Evolutionary conservation across 1,139 yeast genomes (phyloP), one percentile per base, ranked within the genome.

Genomic region (Kurtzmaniella natalensis): DNA sequence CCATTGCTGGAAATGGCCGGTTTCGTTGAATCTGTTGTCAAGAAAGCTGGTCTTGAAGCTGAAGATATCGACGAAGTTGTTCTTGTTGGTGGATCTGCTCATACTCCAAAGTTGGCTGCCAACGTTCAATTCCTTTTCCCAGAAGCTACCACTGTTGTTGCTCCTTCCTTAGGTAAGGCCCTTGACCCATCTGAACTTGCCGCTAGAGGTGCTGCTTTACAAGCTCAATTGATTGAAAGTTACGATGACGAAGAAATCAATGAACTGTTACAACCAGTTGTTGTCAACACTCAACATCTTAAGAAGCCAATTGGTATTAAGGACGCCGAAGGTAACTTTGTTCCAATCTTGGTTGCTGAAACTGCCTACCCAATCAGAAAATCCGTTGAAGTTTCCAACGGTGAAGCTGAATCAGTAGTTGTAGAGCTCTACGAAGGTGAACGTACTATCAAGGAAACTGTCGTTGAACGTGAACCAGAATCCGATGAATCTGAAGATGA

Each of bases 121-220:
- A 81, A 84, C 59, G 64, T 94, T 45, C 73, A 78, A 42, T 70
- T 73, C 43, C 56, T 87, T 37, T 89, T 92, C 78, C 89, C 94
- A 42, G 94, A 85, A 58, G 59, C 81, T 38, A 86, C 95, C 38
- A 72, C 62, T 36, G 74, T 89, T 38, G 71, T 81, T 43, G 81
- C 97, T 18, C 95, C 97, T 46, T 69, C 85, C 19, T 55, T 75
- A 40, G 88, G 82, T 57, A 84, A 84, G 61, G 88, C 95, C 37
- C 56, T 82, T 41, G 79, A 83, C 68, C 96, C 99, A 42, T 78
- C 86, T 51, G 98, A 94, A 67, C 73, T 88, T 53, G 72, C 83
- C 46, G 81, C 95, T 46, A 83, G 95, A 57, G 99, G 99, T 65
- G 95, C 96, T 42, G 96, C 98, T 40, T 75, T 92, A 57, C 98